Evolutionary conservation across 345 rosid species (phyloP).

Genomic region (Clarkia xantiana): DNA sequence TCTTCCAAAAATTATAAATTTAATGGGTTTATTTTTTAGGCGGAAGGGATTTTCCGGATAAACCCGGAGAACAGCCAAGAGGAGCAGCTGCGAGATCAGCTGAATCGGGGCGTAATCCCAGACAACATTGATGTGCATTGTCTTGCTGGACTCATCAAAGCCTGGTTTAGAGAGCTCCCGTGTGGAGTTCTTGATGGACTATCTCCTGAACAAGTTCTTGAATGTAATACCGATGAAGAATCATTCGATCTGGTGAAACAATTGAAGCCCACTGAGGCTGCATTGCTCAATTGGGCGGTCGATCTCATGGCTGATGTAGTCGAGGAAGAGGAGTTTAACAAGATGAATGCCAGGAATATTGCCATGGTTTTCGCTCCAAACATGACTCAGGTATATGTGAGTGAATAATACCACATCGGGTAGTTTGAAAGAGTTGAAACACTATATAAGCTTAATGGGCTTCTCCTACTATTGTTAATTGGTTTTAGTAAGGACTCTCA

Average conservation of each 20-base stretch:
- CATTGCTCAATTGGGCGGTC: conserved; percentile 80
- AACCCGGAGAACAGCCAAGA: conserved; percentile 94
- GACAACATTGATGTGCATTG: conserved; percentile 87
- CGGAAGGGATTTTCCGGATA: conserved; percentile 91
- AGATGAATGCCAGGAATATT: conserved; percentile 90
- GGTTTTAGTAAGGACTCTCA: no score
- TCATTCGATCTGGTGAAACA: conserved; percentile 59
- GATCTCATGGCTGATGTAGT: conserved; percentile 96
- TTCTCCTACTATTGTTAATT: no score
- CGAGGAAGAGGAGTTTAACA: conserved; percentile 76
- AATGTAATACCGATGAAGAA: conserved; percentile 71
- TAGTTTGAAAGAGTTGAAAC: no score
- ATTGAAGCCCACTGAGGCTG: conserved; percentile 76
- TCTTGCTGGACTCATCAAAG: conserved; percentile 88
- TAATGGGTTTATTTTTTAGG: no score
- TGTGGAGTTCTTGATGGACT: conserved; percentile 91
- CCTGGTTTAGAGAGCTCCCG: conserved; percentile 97
- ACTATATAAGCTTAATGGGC: no score
- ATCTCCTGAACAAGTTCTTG: conserved; percentile 84
- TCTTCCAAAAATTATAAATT: neutral
- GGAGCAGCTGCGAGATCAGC: conserved; percentile 78
- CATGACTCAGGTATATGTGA: no score
- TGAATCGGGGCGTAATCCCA: conserved; percentile 83
- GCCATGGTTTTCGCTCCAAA: conserved; percentile 95
- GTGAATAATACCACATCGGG: no score